phyloP scores from a whole-genome alignment of 176 grass and related monocot species.

The Puccinellia tenuiflora region DNA sequence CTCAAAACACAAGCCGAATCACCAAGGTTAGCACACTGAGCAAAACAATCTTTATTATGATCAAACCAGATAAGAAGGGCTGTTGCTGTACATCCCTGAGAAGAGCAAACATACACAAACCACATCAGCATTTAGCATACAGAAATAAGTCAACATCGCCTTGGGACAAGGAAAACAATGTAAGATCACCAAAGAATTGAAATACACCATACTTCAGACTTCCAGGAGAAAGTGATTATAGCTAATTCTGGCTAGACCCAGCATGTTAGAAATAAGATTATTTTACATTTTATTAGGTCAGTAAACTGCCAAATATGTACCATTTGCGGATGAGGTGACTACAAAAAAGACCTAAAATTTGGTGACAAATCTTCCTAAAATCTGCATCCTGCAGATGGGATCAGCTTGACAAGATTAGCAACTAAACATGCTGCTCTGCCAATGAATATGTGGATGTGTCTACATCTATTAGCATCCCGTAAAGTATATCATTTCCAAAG shows the following conservation, averaged over 20 bases:
- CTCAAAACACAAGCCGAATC: conserved; percentile 83
- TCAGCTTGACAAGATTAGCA: too few species aligned
- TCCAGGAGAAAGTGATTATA: neutral
- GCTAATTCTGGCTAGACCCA: neutral
- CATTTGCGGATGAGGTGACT: neutral
- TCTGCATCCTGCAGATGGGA: too few species aligned
- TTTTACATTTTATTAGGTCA: neutral
- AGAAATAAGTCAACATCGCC: conserved; percentile 5
- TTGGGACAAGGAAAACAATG: neutral
- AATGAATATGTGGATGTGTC: too few species aligned
- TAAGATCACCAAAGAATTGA: neutral
- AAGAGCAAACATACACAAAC: conserved; percentile 16
- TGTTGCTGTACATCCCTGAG: conserved; percentile 91
- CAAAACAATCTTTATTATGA: conserved; percentile 62
- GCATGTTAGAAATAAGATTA: neutral
- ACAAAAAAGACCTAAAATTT: neutral
- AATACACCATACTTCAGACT: too few species aligned
- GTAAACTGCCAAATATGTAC: neutral
- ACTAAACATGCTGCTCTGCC: too few species aligned
- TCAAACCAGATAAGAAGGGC: conserved; percentile 75
- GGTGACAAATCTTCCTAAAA: neutral
- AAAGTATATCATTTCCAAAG: too few species aligned
- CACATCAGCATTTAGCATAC: neutral
- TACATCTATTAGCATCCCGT: too few species aligned
- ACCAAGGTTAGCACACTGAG: conserved; percentile 85